These are phyloP conservation scores for Pyrenochaeta sp. DNA, from an alignment of 2,329 filamentous ascomycete species.

Conservation along the genomic window DNA sequence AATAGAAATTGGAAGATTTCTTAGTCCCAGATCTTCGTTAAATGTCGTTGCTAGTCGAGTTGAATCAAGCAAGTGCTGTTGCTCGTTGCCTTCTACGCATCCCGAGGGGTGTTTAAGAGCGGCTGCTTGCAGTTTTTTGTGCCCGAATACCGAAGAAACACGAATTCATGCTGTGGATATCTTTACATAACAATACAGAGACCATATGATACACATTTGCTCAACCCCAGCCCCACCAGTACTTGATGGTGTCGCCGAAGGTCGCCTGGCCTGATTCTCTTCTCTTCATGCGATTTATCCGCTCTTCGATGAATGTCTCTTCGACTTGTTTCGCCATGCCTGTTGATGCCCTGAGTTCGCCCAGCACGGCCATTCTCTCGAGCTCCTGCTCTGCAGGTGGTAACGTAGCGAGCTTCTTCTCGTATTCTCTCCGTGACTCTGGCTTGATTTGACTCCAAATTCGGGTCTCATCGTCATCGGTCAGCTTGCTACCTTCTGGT, in stretches of 20 bases:
- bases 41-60: no score
- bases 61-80: no score
- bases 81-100: no score
- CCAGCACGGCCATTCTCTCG: slow-evolving; percentile 44
- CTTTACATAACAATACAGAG: background rate
- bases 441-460: slow-evolving; percentile 45
- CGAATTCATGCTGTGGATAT: background rate
- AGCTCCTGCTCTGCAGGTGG: slow-evolving; percentile 43
- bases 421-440: slow-evolving; percentile 39
- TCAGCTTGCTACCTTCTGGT: slow-evolving; percentile 3
- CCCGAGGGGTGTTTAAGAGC: no score
- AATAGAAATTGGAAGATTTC: no score
- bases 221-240: slow-evolving; percentile 48
- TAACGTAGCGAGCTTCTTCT: slow-evolving; percentile 42
- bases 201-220: background rate
- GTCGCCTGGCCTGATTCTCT: slow-evolving; percentile 47
- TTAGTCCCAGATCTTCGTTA: no score
- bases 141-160: background rate
- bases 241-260: slow-evolving; percentile 49
- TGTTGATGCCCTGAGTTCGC: slow-evolving; percentile 42
- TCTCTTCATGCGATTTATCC: slow-evolving; percentile 46
- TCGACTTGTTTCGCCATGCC: slow-evolving; percentile 44
- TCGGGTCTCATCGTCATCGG: slow-evolving; percentile 22
- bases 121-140: no score
- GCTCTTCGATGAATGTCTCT: slow-evolving; percentile 44